Conservation (phyloP, 2,329 filamentous ascomycete genomes). For the Penicillium palitans region DNA sequence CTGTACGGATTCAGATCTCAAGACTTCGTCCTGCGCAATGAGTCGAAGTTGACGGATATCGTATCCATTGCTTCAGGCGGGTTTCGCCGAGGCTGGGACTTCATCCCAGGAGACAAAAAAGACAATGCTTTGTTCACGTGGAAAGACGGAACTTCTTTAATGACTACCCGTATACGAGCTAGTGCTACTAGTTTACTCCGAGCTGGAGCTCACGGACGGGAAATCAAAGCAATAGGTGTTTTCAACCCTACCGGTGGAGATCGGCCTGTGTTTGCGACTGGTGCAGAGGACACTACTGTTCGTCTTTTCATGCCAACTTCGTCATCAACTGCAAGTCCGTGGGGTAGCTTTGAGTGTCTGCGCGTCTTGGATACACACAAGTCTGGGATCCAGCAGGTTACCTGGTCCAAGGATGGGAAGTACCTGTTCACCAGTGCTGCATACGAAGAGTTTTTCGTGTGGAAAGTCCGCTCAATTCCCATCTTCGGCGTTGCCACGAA, state of each 20-base stretch:
- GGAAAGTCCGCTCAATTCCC: constrained; percentile 64
- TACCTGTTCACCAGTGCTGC: constrained; percentile 85
- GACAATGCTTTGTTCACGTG: constrained; percentile 64
- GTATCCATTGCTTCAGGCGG: constrained; percentile 79
- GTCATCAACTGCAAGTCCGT: constrained; percentile 14
- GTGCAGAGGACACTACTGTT: constrained; percentile 71
- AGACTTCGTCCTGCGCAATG: constrained; percentile 80
- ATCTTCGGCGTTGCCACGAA: constrained; percentile 55
- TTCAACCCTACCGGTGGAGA: constrained; percentile 30
- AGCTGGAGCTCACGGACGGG: constrained; percentile 77
- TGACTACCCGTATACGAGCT: constrained; percentile 44
- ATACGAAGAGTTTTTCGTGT: constrained; percentile 85
- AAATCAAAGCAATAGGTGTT: constrained; percentile 68
- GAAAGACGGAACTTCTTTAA: constrained; percentile 65
- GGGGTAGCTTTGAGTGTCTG: constrained; percentile 51
- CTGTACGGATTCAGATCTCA: constrained; percentile 33
- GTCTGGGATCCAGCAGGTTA: constrained; percentile 77
- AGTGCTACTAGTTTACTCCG: constrained; percentile 56
- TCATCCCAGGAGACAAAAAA: constrained; percentile 33
- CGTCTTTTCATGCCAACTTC: constrained; percentile 58
- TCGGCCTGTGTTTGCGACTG: constrained; percentile 59
- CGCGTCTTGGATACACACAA: constrained; percentile 74
- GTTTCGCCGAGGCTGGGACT: constrained; percentile 75
- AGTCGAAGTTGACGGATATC: constrained; percentile 67
- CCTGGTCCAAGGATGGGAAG: constrained; percentile 66